Conservation (phyloP, 2,329 filamentous ascomycete species). For the Dactylella cylindrospora region DNA sequence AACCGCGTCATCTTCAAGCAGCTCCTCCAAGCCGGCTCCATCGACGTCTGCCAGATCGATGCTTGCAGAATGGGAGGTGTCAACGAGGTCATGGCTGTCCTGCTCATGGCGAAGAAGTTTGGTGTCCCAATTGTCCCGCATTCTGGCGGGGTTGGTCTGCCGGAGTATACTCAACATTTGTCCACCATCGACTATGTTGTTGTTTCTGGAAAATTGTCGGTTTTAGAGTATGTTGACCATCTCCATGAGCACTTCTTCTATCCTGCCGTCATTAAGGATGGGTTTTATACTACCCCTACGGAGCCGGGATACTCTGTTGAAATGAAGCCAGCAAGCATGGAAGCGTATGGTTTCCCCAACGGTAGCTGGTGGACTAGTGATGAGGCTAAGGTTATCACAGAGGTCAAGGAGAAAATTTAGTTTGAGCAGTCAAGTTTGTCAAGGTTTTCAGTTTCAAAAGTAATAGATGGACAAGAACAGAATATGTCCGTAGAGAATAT, state of each 20-base stretch:
- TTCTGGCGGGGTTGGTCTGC: conserved; percentile 82
- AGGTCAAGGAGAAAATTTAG: conserved; percentile 53
- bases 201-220: conserved; percentile 75
- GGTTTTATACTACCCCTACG: conserved; percentile 82
- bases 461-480: not conserved
- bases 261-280: conserved; percentile 75
- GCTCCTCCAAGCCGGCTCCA: conserved; percentile 73
- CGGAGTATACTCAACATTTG: conserved; percentile 91
- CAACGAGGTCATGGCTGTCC: conserved; percentile 87
- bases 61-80: conserved; percentile 87
- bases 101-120: conserved; percentile 77
- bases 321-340: conserved; percentile 90
- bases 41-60: conserved; percentile 87
- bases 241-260: conserved; percentile 90
- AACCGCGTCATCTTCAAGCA: conserved; percentile 95
- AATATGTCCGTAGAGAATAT: not conserved
- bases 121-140: conserved; percentile 80
- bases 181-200: conserved; percentile 91
- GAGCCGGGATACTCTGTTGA: conserved; percentile 87
- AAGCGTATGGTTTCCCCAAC: conserved; percentile 73
- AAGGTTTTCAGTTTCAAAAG: not conserved
- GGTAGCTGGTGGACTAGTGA: conserved; percentile 83
- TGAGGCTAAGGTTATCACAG: conserved; percentile 73
- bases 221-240: conserved; percentile 90
- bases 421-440: not conserved